Conservation (phyloP, 805 yeast species). For the Myxozyma neotropica region DNA sequence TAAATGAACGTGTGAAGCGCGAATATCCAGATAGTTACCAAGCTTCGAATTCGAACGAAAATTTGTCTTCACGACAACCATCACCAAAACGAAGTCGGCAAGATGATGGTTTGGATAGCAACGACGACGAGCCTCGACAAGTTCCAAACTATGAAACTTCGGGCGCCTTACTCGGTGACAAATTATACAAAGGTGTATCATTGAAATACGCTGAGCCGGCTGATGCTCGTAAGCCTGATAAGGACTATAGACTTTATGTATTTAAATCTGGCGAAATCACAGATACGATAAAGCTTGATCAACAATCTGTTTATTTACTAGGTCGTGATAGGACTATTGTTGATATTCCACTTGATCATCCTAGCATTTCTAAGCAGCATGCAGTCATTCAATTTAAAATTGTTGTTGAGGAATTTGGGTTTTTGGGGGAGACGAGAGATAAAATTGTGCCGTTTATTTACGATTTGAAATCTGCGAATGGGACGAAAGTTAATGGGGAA, state of each 20-base stretch:
- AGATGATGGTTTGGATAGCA: not conserved
- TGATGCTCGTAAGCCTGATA: conserved; percentile 31
- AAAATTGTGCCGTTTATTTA: conserved; percentile 46
- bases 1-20: conserved; percentile 9
- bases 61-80: not conserved
- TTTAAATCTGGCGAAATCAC: conserved; percentile 32
- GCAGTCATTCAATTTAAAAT: conserved; percentile 52
- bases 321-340: conserved; percentile 35
- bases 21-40: not conserved
- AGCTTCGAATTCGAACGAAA: not conserved
- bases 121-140: conserved; percentile 17
- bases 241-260: conserved; percentile 30
- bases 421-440: conserved; percentile 15
- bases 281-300: conserved; percentile 27
- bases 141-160: conserved; percentile 28
- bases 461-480: conserved; percentile 54
- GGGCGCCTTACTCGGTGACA: conserved; percentile 32
- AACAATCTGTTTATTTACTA: conserved; percentile 30
- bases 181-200: conserved; percentile 27
- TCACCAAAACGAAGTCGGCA: not conserved
- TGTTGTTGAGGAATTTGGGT: conserved; percentile 17
- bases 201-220: conserved; percentile 35
- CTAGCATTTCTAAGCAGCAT: conserved; percentile 76
- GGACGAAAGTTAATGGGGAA: conserved; percentile 49
- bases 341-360: conserved; percentile 35